Evolutionary conservation across 192 early-diverging fungal species (phyloP), one percentile per base, ranked within the genome.

Genomic region (Entomortierella lignicola): DNA sequence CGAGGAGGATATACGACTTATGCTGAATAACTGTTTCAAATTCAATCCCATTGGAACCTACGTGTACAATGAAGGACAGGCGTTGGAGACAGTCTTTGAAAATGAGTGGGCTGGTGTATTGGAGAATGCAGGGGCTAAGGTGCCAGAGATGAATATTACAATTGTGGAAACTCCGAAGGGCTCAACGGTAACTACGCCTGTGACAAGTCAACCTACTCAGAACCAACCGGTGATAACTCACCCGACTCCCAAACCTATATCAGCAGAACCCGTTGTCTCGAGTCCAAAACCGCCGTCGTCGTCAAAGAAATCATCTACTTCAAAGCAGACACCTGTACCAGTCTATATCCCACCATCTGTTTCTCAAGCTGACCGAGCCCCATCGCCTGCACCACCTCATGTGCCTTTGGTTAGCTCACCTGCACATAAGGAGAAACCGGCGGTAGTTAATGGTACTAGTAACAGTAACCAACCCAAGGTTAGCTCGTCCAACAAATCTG

Each of bases 41-140:
- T 95, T 88, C 71, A 95, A 95, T 70, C 82, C 69, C 15, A 80
- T 84, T 2, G 84, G 82, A 51, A 83, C 86, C 10, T 84, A 71
- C 63, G 92, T 92, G 18, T 85, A 91, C 63, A 85, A 86, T 25
- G 86, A 91, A 62, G 90, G 91, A 0, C 68, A 85, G 55, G 55
- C 71, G 8, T 68, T 94, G 23, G 81, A 88, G 18, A 69, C 67
- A 0, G 59, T 77, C 11, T 90, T 91, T 68, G 86, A 91, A 15
- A 74, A 74, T 27, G 81, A 82, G 31, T 82, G 84, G 81, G 44
- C 47, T 1, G 65, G 72, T 7, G 68, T 85, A 18, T 37, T 57
- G 42, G 82, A 72, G 6, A 69, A 55, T 18, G 72, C 60, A 17
- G 69, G 65, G 15, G 74, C 77, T 17, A 77, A 74, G 50, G 57